Conservation (phyloP, 1,139 yeast species). For the Kodamaea ohmeri region DNA sequence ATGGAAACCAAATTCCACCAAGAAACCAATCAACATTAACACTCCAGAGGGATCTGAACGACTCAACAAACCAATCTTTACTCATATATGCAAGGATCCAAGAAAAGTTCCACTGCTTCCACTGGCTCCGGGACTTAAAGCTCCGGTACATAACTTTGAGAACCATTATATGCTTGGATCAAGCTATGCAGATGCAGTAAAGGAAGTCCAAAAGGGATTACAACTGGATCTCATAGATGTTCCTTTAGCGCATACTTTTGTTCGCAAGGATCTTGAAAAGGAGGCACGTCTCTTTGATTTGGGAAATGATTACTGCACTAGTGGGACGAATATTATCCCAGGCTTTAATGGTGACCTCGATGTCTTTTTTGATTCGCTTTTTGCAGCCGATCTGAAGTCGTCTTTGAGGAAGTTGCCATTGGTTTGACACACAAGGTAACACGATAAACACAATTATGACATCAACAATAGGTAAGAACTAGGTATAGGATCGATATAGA, state of each 20-base stretch:
- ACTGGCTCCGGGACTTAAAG: not conserved
- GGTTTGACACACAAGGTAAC: no score
- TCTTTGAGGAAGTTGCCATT: not conserved
- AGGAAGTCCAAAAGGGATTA: conserved; percentile 17
- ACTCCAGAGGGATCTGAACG: not conserved
- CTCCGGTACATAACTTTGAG: conserved; percentile 15
- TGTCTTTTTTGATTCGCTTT: conserved; percentile 19
- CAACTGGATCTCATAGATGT: conserved; percentile 21
- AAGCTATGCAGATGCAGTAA: conserved; percentile 22
- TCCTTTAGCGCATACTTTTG: conserved; percentile 21
- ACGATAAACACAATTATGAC: no score
- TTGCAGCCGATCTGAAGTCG: not conserved
- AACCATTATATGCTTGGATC: conserved; percentile 16
- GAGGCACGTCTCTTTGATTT: conserved; percentile 23
- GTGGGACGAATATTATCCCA: conserved; percentile 7
- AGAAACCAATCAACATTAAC: conserved; percentile 1
- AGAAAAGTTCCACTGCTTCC: not conserved
- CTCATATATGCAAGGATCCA: no score
- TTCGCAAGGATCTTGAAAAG: conserved; percentile 24
- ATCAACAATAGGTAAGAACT: no score
- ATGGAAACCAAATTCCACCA: no score
- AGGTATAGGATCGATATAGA: no score
- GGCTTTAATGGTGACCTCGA: conserved; percentile 23
- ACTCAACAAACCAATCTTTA: no score
- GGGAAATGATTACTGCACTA: conserved; percentile 12